These are phyloP conservation scores for Cicer pinnatifidum DNA, from an alignment of 306 rosid genomes.

Conservation along the genomic window DNA sequence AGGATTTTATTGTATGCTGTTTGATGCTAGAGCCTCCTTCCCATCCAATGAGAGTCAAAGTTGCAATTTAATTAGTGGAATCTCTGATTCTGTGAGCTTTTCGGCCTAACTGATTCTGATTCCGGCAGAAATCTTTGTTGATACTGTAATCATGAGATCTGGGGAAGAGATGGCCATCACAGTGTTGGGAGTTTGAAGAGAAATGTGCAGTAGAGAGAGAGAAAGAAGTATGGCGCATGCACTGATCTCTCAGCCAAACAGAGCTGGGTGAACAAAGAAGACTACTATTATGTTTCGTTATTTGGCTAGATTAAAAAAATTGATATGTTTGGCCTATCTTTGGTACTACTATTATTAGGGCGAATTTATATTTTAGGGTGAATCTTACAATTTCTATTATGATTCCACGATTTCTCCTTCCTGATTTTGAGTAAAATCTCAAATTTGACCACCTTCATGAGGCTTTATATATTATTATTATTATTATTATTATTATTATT, in stretches of 20 bases:
- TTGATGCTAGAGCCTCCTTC: slow-evolving; percentile 23
- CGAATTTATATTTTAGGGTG: background rate
- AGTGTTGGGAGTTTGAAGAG: background rate
- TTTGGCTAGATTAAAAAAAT: background rate
- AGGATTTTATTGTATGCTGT: background rate
- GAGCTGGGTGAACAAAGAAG: background rate
- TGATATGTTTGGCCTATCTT: too few species aligned
- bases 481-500: background rate
- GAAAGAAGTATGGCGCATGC: background rate
- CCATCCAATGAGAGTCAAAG: background rate
- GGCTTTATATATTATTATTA: background rate
- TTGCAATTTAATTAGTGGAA: background rate
- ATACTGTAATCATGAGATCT: background rate
- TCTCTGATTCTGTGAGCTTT: background rate
- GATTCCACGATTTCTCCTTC: background rate
- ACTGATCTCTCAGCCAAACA: background rate
- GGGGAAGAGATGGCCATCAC: background rate
- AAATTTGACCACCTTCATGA: background rate
- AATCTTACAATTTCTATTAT: background rate
- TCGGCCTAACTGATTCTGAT: background rate
- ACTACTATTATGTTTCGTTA: background rate
- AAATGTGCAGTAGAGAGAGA: background rate
- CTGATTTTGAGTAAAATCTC: background rate
- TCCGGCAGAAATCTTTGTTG: background rate
- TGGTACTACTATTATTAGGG: background rate